A percentile compares a stretch with the other conserved stretches of the same genome.
Evolutionary conservation across 108 stramenopile genomes (phyloP).

Genomic region (Tribonema minus): DNA sequence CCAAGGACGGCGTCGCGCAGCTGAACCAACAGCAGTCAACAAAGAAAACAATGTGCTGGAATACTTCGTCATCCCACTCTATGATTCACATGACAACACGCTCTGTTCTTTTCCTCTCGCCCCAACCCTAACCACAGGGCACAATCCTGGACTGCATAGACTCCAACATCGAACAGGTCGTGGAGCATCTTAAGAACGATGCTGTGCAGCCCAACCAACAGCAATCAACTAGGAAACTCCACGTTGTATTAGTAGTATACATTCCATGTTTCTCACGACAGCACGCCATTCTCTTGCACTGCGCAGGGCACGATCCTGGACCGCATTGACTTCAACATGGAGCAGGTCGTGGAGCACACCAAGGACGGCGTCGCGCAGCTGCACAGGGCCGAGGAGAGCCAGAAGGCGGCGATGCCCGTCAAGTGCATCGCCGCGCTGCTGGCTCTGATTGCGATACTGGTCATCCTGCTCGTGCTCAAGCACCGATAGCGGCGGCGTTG

Average conservation of each 20-base stretch:
- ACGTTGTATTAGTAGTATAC: no score
- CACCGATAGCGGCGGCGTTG: no score
- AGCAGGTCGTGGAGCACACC: constrained; percentile 95
- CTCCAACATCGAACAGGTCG: constrained; percentile 99
- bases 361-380: constrained; percentile 92
- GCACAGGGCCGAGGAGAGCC: constrained; percentile 88
- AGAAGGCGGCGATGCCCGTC: constrained; percentile 84
- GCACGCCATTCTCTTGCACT: no score
- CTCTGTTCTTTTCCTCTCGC: no score
- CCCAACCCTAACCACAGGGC: no score
- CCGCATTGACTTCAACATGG: constrained; percentile 99
- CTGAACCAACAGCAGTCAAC: constrained; percentile 88
- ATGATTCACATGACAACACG: constrained; percentile 50
- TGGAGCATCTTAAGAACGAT: constrained; percentile 92
- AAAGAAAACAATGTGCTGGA: constrained; percentile 88
- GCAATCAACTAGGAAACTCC: no score
- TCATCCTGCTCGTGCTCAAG: constrained; percentile 48
- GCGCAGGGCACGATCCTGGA: constrained; percentile 99
- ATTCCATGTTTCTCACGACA: no score
- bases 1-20: constrained; percentile 89
- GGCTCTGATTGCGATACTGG: constrained; percentile 49
- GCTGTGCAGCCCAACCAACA: constrained; percentile 89
- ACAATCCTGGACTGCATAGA: constrained; percentile 99
- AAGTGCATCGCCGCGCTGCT: constrained; percentile 53
- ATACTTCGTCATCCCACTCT: constrained; percentile 50